Conservation (phyloP, 257 asterid genomes). For the Fraxinus cuspidata region DNA sequence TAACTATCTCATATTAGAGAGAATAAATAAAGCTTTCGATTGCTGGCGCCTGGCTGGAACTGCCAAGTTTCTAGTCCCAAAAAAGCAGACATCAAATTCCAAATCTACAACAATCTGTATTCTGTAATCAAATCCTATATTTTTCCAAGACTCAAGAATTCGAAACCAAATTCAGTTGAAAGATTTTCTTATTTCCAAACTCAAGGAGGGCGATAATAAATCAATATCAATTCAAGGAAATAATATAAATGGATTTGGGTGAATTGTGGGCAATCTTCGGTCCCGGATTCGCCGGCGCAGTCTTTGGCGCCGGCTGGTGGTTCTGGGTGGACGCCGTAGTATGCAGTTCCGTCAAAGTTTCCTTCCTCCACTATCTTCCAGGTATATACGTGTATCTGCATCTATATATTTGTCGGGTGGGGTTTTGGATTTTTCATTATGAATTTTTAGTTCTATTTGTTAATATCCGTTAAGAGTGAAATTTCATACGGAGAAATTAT, state of each 20-base stretch:
- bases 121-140: background rate
- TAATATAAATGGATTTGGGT: background rate
- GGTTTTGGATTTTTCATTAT: background rate
- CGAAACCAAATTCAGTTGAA: background rate
- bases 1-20: no score
- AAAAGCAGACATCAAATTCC: no score
- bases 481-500: background rate
- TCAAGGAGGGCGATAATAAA: background rate
- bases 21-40: no score
- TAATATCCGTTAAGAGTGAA: background rate
- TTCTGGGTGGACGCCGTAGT: constrained; percentile 99
- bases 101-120: no score
- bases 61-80: no score
- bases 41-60: no score
- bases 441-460: background rate
- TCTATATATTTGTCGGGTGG: background rate
- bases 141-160: background rate
- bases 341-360: constrained; percentile 76
- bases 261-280: background rate
- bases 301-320: constrained; percentile 44
- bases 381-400: constrained; percentile 39
- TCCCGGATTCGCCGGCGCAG: background rate
- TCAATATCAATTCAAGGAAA: background rate
- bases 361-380: constrained; percentile 88
- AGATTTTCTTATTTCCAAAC: background rate